Evolutionary conservation across 805 yeast genomes (phyloP), one percentile per base, ranked within the genome.

Genomic region (Starmerella stellata): DNA sequence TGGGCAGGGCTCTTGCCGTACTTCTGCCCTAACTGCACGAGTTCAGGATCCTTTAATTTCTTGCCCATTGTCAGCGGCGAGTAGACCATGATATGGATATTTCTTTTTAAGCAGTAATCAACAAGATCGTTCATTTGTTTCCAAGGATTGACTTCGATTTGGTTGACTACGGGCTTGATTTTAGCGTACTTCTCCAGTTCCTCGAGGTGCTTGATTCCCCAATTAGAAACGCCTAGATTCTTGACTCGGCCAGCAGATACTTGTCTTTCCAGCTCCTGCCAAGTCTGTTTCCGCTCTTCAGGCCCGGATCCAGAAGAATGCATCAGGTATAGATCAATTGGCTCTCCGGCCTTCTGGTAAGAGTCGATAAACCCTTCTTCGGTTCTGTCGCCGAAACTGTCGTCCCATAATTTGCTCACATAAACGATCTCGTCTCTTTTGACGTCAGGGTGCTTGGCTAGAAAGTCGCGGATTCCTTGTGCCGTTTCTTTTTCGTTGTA

Each of bases 141-240:
- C 85, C 90, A 79, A 17, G 90, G 93, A 43, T 81, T 79, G 37
- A 80, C 66, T 56, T 80, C 93, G 51, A 81, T 70, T 55, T 82
- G 93, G 55, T 81, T 76, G 31, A 78, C 75, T 0, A 75, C 80
- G 0, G 93, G 85, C 27, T 21, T 21, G 19, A 42, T 35, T 13
- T 28, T 21, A 3, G 47, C 45, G 29, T 39, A 41, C 44, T 65
- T 58, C 30, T 72, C 57, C 18, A 75, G 54, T 53, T 74, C 78
- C 48, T 70, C 56, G 21, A 75, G 49, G 50, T 75, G 80, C 36
- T 63, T 62, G 16, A 59, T 53, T 15, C 78, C 78, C 52, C 65
- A 74, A 54, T 74, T 75, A 29, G 78, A 72, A 7, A 75, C 78
- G 18, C 81, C 81, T 39, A 75, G 68, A 35, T 60, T 60, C 44